Evolutionary conservation across 2,329 filamentous ascomycete species (phyloP).

Genomic region (Fusarium lyarnte): DNA sequence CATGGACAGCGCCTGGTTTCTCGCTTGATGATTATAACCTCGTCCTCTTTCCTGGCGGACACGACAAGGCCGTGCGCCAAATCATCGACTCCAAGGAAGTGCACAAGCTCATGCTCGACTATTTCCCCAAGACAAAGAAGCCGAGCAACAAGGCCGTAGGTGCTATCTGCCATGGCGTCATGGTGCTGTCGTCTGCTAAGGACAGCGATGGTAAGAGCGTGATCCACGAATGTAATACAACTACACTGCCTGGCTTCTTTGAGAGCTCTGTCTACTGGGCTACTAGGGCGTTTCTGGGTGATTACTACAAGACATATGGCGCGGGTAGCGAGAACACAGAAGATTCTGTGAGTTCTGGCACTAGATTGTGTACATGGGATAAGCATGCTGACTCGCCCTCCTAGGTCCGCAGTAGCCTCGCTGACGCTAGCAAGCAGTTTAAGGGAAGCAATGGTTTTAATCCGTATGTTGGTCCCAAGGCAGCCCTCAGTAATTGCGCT

Average conservation of each 20-base stretch:
- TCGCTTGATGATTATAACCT: neutral
- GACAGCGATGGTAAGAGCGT: neutral
- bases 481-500: fast-evolving
- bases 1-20: neutral
- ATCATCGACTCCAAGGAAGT: neutral
- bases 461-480: neutral
- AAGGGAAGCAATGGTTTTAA: neutral
- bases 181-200: neutral
- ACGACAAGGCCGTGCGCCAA: neutral
- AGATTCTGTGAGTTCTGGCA: neutral
- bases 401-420: fast-evolving
- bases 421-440: neutral
- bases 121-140: neutral
- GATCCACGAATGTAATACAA: neutral
- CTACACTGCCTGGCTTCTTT: neutral
- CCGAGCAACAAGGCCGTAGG: neutral
- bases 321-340: neutral
- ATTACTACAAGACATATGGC: neutral
- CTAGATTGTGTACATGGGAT: neutral
- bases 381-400: neutral
- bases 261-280: neutral
- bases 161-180: neutral
- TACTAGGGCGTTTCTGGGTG: neutral
- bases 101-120: neutral
- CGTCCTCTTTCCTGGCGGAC: neutral